Conservation (phyloP, 1,139 yeast genomes). For the Debaryomycetaceae sp. region DNA sequence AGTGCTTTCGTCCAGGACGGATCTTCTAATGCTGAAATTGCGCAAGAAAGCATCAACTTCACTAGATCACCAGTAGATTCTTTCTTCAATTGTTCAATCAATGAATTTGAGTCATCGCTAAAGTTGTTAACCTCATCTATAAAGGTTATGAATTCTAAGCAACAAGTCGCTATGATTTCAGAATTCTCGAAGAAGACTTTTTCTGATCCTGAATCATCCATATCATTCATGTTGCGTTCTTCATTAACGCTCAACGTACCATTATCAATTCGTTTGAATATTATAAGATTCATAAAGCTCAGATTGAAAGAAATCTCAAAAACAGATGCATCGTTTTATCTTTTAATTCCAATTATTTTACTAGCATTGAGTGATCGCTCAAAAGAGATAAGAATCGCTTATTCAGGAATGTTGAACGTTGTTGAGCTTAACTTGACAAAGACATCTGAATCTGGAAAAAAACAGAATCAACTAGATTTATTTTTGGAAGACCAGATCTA, state of each 20-base stretch:
- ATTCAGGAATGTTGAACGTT: slow-evolving; percentile 20
- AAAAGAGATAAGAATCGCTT: slow-evolving; percentile 25
- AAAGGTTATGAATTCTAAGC: slow-evolving; percentile 16
- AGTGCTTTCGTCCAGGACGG: not conserved
- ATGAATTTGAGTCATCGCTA: slow-evolving; percentile 41
- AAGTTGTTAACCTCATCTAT: slow-evolving; percentile 32
- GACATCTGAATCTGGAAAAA: slow-evolving; percentile 19
- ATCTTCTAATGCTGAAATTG: not conserved
- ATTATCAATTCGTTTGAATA: slow-evolving; percentile 45
- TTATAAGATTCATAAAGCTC: slow-evolving; percentile 38
- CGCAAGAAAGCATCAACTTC: slow-evolving; percentile 13
- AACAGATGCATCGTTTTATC: slow-evolving; percentile 18
- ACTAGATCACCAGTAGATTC: slow-evolving; percentile 24
- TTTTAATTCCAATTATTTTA: slow-evolving; percentile 34
- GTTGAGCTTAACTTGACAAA: slow-evolving; percentile 17
- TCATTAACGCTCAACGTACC: slow-evolving; percentile 59
- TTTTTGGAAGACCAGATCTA: slow-evolving; percentile 43
- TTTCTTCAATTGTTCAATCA: slow-evolving; percentile 40
- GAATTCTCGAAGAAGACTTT: slow-evolving; percentile 22
- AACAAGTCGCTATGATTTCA: slow-evolving; percentile 14
- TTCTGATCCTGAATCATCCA: slow-evolving; percentile 28
- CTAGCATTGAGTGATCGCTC: slow-evolving; percentile 33
- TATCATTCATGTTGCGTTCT: slow-evolving; percentile 58
- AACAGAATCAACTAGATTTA: slow-evolving; percentile 16
- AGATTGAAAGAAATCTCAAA: slow-evolving; percentile 30